These are phyloP conservation scores for Skeletonema costatum DNA, from an alignment of 108 stramenopile genomes.

Conservation along the genomic window DNA sequence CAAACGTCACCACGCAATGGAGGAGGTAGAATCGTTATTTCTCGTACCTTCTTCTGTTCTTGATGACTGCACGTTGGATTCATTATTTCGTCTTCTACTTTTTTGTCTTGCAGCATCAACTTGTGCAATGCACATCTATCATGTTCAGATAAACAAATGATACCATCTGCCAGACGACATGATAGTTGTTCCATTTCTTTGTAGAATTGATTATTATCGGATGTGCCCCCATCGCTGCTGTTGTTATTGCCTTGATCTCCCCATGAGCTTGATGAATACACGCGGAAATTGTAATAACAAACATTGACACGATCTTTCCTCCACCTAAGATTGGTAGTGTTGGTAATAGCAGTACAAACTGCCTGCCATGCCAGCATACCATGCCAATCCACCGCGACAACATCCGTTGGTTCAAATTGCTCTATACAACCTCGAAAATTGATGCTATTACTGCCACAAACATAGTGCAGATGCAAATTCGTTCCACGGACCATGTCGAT, in stretches of 20 bases:
- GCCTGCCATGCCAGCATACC: conserved; percentile 31
- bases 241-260: background rate
- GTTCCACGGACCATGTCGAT: conserved; percentile 41
- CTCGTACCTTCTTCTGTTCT: background rate
- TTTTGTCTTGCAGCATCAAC: conserved; percentile 12
- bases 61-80: no score
- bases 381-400: conserved; percentile 46
- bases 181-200: conserved; percentile 41
- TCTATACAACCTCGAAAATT: background rate
- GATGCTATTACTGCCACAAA: background rate
- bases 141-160: conserved; percentile 47
- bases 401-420: conserved; percentile 12
- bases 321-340: no score
- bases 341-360: background rate
- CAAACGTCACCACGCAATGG: conserved; percentile 53
- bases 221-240: no score
- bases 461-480: conserved; percentile 19
- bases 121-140: conserved; percentile 16
- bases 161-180: conserved; percentile 40
- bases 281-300: conserved; percentile 54
- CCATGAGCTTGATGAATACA: conserved; percentile 31
- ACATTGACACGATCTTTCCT: background rate
- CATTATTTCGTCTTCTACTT: background rate
- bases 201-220: conserved; percentile 26
- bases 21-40: conserved; percentile 36